These are phyloP conservation scores for Trypanosoma melophagium DNA, from an alignment of 208 protist species.

Conservation along the genomic window DNA sequence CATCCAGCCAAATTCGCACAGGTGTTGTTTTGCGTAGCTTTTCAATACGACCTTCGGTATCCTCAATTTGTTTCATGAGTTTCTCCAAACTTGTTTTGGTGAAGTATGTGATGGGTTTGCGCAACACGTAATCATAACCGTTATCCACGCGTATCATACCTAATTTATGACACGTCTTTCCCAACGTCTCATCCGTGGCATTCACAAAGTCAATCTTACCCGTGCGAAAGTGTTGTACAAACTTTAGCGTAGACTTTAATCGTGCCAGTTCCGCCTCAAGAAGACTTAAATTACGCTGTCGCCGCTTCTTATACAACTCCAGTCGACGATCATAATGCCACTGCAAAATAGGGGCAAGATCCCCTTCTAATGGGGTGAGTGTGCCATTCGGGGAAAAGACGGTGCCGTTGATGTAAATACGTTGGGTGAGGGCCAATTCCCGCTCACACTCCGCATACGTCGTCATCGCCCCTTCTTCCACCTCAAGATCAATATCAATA, in stretches of 20 bases:
- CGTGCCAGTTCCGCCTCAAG: conserved; percentile 69
- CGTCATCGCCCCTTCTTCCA: conserved; percentile 51
- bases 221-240: conserved; percentile 82
- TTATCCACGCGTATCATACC: conserved; percentile 76
- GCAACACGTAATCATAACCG: conserved; percentile 83
- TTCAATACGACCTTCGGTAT: conserved; percentile 62
- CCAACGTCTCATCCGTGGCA: conserved; percentile 74
- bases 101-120: conserved; percentile 89
- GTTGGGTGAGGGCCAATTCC: conserved; percentile 68
- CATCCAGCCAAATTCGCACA: conserved; percentile 84
- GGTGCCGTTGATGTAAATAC: conserved; percentile 83
- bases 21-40: conserved; percentile 79
- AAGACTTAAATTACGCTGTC: conserved; percentile 66
- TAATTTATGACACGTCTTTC: conserved; percentile 65
- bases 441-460: conserved; percentile 79
- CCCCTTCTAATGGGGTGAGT: conserved; percentile 71
- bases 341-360: conserved; percentile 77
- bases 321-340: conserved; percentile 92
- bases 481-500: conserved; percentile 86
- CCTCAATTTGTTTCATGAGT: conserved; percentile 57
- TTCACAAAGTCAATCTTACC: conserved; percentile 86
- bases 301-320: conserved; percentile 86
- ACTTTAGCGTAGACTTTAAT: conserved; percentile 73
- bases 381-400: conserved; percentile 84
- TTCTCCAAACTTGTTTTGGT: conserved; percentile 83